These are phyloP conservation scores for Penicillium sp. DNA, from an alignment of 2,329 filamentous ascomycete genomes.

Conservation along the genomic window DNA sequence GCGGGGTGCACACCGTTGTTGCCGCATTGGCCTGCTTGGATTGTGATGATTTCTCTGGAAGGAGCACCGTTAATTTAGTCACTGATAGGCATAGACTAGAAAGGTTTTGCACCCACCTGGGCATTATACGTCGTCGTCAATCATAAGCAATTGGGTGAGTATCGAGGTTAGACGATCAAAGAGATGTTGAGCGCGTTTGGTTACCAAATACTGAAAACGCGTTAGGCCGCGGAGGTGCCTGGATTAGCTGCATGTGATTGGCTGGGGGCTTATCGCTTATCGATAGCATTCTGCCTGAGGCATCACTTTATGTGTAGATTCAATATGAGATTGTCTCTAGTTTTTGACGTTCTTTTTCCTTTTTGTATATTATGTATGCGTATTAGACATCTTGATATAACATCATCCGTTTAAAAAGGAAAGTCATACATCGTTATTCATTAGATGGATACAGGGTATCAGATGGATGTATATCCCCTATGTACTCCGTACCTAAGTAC, in stretches of 20 bases:
- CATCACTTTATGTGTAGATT: neutral
- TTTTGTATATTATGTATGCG: neutral
- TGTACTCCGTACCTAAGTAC: neutral
- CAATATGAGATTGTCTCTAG: too few relatives aligned
- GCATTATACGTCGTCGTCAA: slow-evolving; percentile 31
- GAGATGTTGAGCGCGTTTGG: slow-evolving; percentile 1
- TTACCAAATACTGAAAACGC: slow-evolving; percentile 8
- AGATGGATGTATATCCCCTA: neutral
- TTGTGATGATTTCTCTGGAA: slow-evolving; percentile 92
- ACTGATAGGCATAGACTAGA: neutral
- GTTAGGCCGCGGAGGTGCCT: slow-evolving; percentile 9
- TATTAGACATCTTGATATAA: too few relatives aligned
- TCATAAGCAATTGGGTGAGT: slow-evolving; percentile 17
- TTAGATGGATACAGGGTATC: neutral
- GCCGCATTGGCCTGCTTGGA: slow-evolving; percentile 98
- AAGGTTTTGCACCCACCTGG: slow-evolving; percentile 25
- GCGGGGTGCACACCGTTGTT: slow-evolving; percentile 77
- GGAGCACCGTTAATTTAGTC: neutral
- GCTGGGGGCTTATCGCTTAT: slow-evolving; percentile 9
- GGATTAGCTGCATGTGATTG: neutral
- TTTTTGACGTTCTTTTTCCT: neutral
- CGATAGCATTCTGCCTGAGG: neutral
- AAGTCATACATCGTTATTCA: neutral
- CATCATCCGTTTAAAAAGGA: too few relatives aligned
- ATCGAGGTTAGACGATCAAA: slow-evolving; percentile 20